A percentile compares a stretch with the other conserved stretches of the same genome.
Evolutionary conservation across 305 asterid genomes (phyloP).

Genomic region (Fraxinus xanthoxyloides): DNA sequence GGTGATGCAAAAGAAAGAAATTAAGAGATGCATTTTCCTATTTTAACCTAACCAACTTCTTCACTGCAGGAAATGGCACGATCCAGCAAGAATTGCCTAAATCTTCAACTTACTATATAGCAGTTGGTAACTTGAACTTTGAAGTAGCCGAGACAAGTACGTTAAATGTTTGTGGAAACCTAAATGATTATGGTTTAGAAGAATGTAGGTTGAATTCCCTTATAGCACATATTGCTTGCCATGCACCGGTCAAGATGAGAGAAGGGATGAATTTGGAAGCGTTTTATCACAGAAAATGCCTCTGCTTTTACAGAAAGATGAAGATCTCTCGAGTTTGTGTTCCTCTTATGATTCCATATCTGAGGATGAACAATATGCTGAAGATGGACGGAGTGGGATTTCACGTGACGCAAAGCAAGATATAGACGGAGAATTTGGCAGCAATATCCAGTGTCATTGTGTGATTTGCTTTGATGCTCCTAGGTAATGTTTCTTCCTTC

Average conservation of each 20-base stretch:
- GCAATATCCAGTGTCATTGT: slow-evolving; percentile 42
- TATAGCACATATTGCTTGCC: slow-evolving; percentile 14
- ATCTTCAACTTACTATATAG: slow-evolving; percentile 67
- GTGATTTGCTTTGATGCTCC: slow-evolving; percentile 85
- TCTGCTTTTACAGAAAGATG: slow-evolving; percentile 57
- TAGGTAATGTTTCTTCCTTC: slow-evolving; percentile 75
- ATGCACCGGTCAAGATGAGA: slow-evolving; percentile 27
- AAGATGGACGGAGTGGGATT: slow-evolving; percentile 28
- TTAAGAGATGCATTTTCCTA: not conserved
- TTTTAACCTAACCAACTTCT: slow-evolving; percentile 22
- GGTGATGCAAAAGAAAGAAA: slow-evolving; percentile 46
- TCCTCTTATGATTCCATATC: slow-evolving; percentile 56
- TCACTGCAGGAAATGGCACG: slow-evolving; percentile 63
- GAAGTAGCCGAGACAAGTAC: slow-evolving; percentile 52
- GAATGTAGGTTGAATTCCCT: not conserved
- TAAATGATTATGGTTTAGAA: not conserved
- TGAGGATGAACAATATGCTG: slow-evolving; percentile 43
- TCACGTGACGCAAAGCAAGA: slow-evolving; percentile 32
- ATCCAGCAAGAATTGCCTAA: slow-evolving; percentile 40
- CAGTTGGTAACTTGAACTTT: slow-evolving; percentile 63
- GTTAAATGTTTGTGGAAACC: not conserved
- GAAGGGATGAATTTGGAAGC: slow-evolving; percentile 32
- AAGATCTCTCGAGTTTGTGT: slow-evolving; percentile 37
- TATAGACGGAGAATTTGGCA: slow-evolving; percentile 39
- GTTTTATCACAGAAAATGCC: slow-evolving; percentile 44